phyloP scores from a whole-genome alignment of 1,284 basidiomycete species.

The Heterobasidion parviporum region DNA sequence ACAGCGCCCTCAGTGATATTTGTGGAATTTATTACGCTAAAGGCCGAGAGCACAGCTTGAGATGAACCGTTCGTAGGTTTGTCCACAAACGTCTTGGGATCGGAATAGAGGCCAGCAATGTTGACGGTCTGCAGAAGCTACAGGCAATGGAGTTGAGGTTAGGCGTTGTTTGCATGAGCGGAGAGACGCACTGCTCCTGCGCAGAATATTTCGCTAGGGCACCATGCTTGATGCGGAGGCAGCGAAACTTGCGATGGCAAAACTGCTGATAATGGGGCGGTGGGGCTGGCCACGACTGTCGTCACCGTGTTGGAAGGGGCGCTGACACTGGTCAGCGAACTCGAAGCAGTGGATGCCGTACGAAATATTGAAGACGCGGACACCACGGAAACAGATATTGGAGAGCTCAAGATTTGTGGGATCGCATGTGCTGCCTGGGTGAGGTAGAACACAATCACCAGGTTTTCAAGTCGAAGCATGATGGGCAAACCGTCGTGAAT shows the following conservation, averaged over 20 bases:
- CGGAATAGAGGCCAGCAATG: conserved; percentile 65
- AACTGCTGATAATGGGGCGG: conserved; percentile 39
- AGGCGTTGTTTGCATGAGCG: neutral
- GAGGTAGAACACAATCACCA: neutral
- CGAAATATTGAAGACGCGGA: neutral
- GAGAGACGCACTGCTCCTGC: conserved; percentile 57
- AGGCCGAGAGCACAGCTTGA: conserved; percentile 64
- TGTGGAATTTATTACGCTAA: conserved; percentile 42
- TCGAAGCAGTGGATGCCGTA: neutral
- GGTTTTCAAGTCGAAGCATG: neutral
- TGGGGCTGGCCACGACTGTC: conserved; percentile 62
- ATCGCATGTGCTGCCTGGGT: neutral
- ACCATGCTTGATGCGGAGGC: conserved; percentile 73
- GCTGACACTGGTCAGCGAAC: neutral
- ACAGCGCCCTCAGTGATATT: conserved; percentile 51
- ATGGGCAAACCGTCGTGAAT: neutral
- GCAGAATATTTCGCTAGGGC: conserved; percentile 78
- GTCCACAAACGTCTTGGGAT: conserved; percentile 89
- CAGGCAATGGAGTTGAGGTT: neutral
- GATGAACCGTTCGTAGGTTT: conserved; percentile 72
- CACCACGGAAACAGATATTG: neutral
- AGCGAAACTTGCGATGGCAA: conserved; percentile 64
- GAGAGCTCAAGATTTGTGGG: neutral
- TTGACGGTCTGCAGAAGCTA: conserved; percentile 83
- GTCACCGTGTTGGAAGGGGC: conserved; percentile 24